Conservation (phyloP, 495 filamentous ascomycete genomes). For the Elaphomyces granulatus region DNA sequence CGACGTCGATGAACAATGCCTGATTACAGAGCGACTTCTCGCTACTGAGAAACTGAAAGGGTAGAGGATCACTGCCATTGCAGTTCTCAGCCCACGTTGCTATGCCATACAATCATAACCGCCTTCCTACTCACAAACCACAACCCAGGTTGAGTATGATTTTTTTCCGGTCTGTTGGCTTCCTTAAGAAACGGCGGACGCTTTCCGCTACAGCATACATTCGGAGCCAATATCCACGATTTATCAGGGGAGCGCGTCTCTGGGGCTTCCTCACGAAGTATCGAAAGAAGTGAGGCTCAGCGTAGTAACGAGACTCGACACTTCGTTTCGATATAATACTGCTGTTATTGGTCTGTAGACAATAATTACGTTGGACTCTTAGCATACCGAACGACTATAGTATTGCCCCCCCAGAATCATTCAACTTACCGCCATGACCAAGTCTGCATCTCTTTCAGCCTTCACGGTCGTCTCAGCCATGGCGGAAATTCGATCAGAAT, state of each 20-base stretch:
- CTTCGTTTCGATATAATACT: conserved; percentile 84
- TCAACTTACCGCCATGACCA: conserved; percentile 52
- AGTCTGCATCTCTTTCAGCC: conserved; percentile 40
- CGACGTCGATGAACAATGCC: conserved; percentile 68
- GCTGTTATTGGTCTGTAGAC: conserved; percentile 64
- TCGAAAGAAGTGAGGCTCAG: conserved; percentile 67
- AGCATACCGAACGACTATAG: not conserved
- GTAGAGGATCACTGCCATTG: conserved; percentile 63
- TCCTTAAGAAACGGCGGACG: conserved; percentile 53
- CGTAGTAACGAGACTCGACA: conserved; percentile 70
- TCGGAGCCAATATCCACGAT: conserved; percentile 75
- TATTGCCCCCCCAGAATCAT: not conserved
- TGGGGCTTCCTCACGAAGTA: conserved; percentile 76
- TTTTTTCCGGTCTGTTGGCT: conserved; percentile 45
- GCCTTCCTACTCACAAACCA: conserved; percentile 57
- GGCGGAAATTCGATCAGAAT: not conserved
- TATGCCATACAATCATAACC: not conserved
- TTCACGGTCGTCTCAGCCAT: conserved; percentile 15
- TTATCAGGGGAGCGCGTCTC: conserved; percentile 69
- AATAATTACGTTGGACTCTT: not conserved
- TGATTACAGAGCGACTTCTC: conserved; percentile 40
- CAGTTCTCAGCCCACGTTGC: conserved; percentile 15
- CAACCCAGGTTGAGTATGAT: conserved; percentile 78
- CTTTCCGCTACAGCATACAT: conserved; percentile 66
- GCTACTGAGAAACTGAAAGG: conserved; percentile 63